Conservation (phyloP, 106 monocot genomes). For the Amphibolis antarctica region DNA sequence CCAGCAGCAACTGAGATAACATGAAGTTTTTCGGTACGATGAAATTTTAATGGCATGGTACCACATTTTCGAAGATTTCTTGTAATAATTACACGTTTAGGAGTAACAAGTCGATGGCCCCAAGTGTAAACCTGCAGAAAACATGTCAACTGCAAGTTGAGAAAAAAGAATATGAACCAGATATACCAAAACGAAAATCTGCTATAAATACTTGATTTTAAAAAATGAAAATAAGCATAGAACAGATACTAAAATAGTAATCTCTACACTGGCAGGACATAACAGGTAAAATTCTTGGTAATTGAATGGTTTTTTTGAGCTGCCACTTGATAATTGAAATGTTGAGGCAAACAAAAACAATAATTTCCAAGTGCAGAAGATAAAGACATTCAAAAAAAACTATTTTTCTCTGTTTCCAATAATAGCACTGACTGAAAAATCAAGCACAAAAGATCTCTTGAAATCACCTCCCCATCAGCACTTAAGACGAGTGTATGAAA, state of each 20-base stretch:
- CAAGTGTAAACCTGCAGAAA: slow-evolving; percentile 71
- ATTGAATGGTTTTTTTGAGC: too few relatives aligned
- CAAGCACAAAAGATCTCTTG: background rate
- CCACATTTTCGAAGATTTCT: slow-evolving; percentile 73
- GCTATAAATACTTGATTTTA: too few relatives aligned
- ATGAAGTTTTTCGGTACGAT: slow-evolving; percentile 66
- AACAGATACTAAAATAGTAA: background rate
- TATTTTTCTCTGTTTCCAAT: too few relatives aligned
- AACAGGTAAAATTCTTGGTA: background rate
- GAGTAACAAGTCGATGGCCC: slow-evolving; percentile 93
- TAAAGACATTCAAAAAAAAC: too few relatives aligned
- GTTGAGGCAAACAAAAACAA: too few relatives aligned
- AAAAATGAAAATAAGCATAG: background rate
- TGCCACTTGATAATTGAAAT: too few relatives aligned
- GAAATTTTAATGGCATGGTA: slow-evolving; percentile 59
- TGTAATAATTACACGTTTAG: slow-evolving; percentile 65
- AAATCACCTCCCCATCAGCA: slow-evolving; percentile 70
- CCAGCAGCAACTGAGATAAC: slow-evolving; percentile 76
- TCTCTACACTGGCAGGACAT: background rate
- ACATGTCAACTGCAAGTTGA: background rate
- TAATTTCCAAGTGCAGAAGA: too few relatives aligned
- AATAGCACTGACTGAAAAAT: background rate
- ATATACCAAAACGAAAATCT: too few relatives aligned
- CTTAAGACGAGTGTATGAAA: slow-evolving; percentile 80
- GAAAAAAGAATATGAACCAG: too few relatives aligned